Percentiles rank a stretch among this genome's conserved stretches.
Evolutionary conservation across 352 stramenopile species (phyloP).

Genomic region (Globisporangium recalcitrans): DNA sequence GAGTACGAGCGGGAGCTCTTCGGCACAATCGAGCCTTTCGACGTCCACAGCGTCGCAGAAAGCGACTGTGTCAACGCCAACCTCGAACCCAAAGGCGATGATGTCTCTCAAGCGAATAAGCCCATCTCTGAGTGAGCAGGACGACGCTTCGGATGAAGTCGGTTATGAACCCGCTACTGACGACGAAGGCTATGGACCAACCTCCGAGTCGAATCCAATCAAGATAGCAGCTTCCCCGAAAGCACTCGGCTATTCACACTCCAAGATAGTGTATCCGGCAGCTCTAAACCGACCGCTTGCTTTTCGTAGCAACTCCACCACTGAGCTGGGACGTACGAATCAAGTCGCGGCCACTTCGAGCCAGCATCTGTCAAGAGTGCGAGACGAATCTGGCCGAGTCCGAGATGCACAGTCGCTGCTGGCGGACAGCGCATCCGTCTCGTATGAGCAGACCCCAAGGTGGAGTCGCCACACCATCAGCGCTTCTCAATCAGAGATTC

Average conservation of each 20-base stretch:
- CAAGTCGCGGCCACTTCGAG: background rate
- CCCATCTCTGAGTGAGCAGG: background rate
- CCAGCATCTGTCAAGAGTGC: background rate
- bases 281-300: background rate
- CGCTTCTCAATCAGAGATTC: background rate
- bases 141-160: background rate
- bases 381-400: background rate
- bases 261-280: background rate
- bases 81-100: background rate
- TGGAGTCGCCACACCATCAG: conserved; percentile 5
- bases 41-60: background rate
- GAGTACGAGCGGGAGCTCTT: background rate
- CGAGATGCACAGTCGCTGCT: background rate
- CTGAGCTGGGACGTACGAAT: background rate
- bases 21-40: background rate
- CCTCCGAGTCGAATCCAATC: background rate
- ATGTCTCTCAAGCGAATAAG: conserved; percentile 7
- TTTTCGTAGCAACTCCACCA: background rate
- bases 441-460: background rate
- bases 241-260: background rate
- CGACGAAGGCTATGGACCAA: background rate
- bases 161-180: background rate
- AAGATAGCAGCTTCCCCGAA: background rate
- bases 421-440: background rate
- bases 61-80: background rate